phyloP scores from a whole-genome alignment of 176 grass and related monocot species.

The Eragrostis nindensis region DNA sequence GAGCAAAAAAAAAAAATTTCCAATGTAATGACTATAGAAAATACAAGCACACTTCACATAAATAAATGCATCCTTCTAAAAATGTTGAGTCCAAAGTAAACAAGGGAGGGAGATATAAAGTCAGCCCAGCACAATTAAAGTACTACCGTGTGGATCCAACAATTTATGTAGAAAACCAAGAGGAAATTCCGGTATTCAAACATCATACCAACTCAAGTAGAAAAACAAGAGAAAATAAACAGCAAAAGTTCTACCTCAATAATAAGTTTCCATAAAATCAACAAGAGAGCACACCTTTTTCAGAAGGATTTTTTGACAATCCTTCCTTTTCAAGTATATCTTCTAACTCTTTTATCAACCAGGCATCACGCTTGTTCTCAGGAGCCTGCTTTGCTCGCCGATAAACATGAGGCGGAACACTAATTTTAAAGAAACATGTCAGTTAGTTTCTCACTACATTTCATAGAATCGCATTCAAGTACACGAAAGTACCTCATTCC shows the following conservation, averaged over 20 bases:
- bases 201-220: slow-evolving; percentile 1
- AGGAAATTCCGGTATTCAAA: not conserved
- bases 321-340: slow-evolving; percentile 97
- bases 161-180: not conserved
- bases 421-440: slow-evolving; percentile 51
- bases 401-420: slow-evolving; percentile 85
- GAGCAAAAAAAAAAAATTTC: slow-evolving; percentile 35
- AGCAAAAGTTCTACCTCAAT: not conserved
- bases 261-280: slow-evolving; percentile 12
- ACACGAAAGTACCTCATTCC: slow-evolving; percentile 69
- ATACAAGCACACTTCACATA: slow-evolving; percentile 12
- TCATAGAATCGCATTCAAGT: slow-evolving; percentile 14
- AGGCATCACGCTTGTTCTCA: slow-evolving; percentile 79
- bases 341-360: slow-evolving; percentile 81
- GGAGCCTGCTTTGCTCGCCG: slow-evolving; percentile 83
- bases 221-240: not conserved
- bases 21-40: slow-evolving; percentile 3
- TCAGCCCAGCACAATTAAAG: not conserved
- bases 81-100: not conserved
- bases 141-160: not conserved
- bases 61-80: not conserved
- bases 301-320: slow-evolving; percentile 83
- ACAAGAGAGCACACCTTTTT: slow-evolving; percentile 75
- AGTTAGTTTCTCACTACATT: slow-evolving; percentile 35
- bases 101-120: slow-evolving; percentile 4